Evolutionary conservation across 352 stramenopile genomes (phyloP).

Genomic region (Pilasporangium apinafurcum): DNA sequence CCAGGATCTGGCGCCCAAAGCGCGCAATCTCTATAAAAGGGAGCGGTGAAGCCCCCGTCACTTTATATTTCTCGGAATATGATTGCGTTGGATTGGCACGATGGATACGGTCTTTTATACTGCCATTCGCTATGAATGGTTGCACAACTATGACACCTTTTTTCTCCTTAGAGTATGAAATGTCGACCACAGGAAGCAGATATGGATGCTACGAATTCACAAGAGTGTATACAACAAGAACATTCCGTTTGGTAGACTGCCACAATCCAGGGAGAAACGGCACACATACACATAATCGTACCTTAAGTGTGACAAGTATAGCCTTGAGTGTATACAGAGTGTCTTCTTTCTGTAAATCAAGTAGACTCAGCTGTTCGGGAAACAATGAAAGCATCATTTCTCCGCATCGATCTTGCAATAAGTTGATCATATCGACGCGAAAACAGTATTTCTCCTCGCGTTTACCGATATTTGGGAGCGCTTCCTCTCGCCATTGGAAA

Average conservation of each 20-base stretch:
- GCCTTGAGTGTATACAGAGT: slow-evolving; percentile 68
- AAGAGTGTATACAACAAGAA: neutral
- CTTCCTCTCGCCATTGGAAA: slow-evolving; percentile 65
- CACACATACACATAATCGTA: slow-evolving; percentile 5
- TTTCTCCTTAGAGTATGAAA: slow-evolving; percentile 63
- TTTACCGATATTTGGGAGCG: slow-evolving; percentile 45
- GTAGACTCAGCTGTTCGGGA: slow-evolving; percentile 39
- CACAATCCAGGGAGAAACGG: neutral
- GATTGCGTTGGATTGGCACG: slow-evolving; percentile 23
- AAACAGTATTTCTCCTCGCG: slow-evolving; percentile 66
- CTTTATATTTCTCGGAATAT: slow-evolving; percentile 52
- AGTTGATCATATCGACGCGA: slow-evolving; percentile 61
- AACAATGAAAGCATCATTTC: slow-evolving; percentile 63
- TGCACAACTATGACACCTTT: slow-evolving; percentile 60
- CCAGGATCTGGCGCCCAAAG: slow-evolving; percentile 53
- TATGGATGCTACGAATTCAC: slow-evolving; percentile 56
- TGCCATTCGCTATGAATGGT: slow-evolving; percentile 43
- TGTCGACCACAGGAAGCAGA: slow-evolving; percentile 57
- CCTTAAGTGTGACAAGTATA: slow-evolving; percentile 70
- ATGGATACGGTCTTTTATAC: slow-evolving; percentile 62
- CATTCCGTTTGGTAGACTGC: neutral
- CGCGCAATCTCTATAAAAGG: slow-evolving; percentile 39
- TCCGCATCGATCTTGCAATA: slow-evolving; percentile 39
- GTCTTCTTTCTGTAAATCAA: slow-evolving; percentile 54
- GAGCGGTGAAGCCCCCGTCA: slow-evolving; percentile 27